Conservation (phyloP, 208 protist genomes). For the Tritrichomonas foetus region DNA sequence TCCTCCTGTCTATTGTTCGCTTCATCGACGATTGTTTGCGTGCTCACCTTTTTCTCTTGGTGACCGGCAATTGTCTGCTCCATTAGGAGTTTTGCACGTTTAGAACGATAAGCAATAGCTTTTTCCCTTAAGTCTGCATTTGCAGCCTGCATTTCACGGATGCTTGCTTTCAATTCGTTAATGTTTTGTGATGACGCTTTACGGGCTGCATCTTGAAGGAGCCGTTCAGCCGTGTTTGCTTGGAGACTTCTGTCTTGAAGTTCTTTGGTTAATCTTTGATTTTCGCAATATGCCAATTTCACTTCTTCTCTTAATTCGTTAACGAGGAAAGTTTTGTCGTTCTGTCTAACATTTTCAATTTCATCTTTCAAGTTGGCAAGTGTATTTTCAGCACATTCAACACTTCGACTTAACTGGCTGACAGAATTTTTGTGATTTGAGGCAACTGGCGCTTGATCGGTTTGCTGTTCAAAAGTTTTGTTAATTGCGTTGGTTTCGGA, state of each 20-base stretch:
- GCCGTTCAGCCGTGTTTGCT: not conserved
- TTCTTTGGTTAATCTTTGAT: not conserved
- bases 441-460: not conserved
- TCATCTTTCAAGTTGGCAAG: not conserved
- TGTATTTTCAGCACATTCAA: slow-evolving; percentile 8
- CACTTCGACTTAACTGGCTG: not conserved
- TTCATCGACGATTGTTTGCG: not conserved
- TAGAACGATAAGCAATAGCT: not conserved
- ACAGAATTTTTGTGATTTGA: not conserved
- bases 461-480: not conserved
- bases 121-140: not conserved
- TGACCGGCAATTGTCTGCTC: not conserved
- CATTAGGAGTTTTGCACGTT: not conserved
- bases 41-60: not conserved
- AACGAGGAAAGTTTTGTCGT: not conserved
- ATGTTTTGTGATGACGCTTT: not conserved
- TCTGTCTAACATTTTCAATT: not conserved
- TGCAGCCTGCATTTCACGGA: not conserved
- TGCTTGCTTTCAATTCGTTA: not conserved
- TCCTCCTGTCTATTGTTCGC: not conserved
- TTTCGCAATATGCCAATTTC: slow-evolving; percentile 21
- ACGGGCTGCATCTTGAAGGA: not conserved
- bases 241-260: not conserved
- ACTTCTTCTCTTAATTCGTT: not conserved
- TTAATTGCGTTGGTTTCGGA: slow-evolving; percentile 31